A percentile compares a stretch with the other conserved stretches of the same genome.
These are phyloP conservation scores for Madurella mycetomatis DNA, from an alignment of 2,329 filamentous ascomycete species.

Conservation along the genomic window DNA sequence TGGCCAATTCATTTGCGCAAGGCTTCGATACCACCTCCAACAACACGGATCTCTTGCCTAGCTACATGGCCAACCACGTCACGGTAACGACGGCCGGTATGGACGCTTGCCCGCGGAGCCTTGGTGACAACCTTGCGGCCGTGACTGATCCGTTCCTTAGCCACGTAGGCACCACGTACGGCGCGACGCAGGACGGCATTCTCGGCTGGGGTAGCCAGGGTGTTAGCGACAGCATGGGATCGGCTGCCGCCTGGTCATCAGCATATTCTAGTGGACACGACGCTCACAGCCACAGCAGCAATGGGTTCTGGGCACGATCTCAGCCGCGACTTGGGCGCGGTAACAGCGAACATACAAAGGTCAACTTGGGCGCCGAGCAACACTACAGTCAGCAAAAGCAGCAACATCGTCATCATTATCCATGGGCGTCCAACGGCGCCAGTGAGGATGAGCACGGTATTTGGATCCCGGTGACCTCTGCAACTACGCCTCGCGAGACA, in stretches of 20 bases:
- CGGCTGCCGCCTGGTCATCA: conserved; percentile 3
- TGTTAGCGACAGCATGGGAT: background rate
- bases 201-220: conserved; percentile 4
- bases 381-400: background rate
- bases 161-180: conserved; percentile 6
- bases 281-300: background rate
- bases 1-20: conserved; percentile 45
- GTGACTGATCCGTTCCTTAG: conserved; percentile 23
- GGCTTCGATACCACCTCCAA: conserved; percentile 35
- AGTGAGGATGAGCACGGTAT: conserved; percentile 4
- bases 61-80: conserved; percentile 18
- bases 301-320: background rate
- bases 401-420: conserved; percentile 1
- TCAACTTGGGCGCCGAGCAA: background rate
- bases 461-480: conserved; percentile 5
- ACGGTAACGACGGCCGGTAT: conserved; percentile 9
- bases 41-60: conserved; percentile 13
- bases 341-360: background rate
- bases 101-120: background rate
- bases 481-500: background rate
- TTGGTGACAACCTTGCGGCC: conserved; percentile 12
- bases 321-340: conserved; percentile 2
- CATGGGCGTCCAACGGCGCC: background rate
- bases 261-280: background rate
- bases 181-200: conserved; percentile 4